Base-by-base conservation (phyloP, 768 basidiomycete genomes). In the Cystobasidium onofrii region DNA sequence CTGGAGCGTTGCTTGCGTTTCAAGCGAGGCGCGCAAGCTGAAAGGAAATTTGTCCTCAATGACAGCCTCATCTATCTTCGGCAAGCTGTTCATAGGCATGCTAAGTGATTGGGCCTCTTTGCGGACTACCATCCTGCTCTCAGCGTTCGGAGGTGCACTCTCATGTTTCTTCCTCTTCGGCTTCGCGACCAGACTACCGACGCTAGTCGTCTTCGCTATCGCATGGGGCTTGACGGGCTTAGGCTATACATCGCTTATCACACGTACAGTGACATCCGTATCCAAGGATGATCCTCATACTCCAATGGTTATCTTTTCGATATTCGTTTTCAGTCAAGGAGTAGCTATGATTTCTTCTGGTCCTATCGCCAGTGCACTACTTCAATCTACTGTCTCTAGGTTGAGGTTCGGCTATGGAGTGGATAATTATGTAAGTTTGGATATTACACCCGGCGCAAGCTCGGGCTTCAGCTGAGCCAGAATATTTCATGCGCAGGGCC, bases 11-110 rank as follows among this genome's bases (percentile, higher is more conserved):
- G n/a, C n/a, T n/a, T n/a, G n/a, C n/a, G n/a, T n/a, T n/a, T n/a
- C n/a, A n/a, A n/a, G n/a, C n/a, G n/a, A n/a, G n/a, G n/a, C n/a
- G n/a, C n/a, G n/a, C n/a, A n/a, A n/a, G n/a, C n/a, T n/a, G n/a
- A n/a, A n/a, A n/a, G n/a, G n/a, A n/a, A n/a, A n/a, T n/a, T n/a
- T n/a, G n/a, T n/a, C n/a, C n/a, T n/a, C n/a, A n/a, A n/a, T n/a
- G n/a, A n/a, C 61, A 63, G 64, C 64, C 10, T 39, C 64, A 15
- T 66, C 64, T 20, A 66, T 66, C 64, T 20, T 66, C 13, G 64
- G 64, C 29, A 18, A 20, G 18, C 64, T 44, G 23, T n/a, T 44
- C 7, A n/a, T 66, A n/a, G 64, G 64, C 17, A 23, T 20, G n/a
- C 34, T 66, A 15, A 44, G 34, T 25, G 64, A 66, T 66, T 17